Percentiles rank a stretch among this genome's conserved stretches.
Evolutionary conservation across 371 early-diverging fungal genomes (phyloP).

Genomic region (Fennellomyces sp.): DNA sequence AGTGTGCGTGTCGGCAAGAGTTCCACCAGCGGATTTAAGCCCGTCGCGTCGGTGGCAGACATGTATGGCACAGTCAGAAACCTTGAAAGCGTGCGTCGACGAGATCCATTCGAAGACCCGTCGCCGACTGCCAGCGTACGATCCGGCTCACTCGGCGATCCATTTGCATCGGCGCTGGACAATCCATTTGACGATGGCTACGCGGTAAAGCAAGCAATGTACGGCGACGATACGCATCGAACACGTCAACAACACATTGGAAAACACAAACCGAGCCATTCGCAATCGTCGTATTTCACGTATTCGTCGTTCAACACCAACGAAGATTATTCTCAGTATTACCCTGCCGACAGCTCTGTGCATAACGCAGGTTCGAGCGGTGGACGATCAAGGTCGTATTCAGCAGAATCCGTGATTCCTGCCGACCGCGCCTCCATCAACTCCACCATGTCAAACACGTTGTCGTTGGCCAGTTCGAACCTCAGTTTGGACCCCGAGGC

Average conservation of each 20-base stretch:
- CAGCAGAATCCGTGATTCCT: slow-evolving; percentile 1
- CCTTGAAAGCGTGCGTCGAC: not conserved
- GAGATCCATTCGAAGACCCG: slow-evolving; percentile 1
- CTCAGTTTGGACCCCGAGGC: slow-evolving; percentile 28
- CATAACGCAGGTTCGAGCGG: not conserved
- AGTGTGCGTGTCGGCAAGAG: slow-evolving; percentile 5
- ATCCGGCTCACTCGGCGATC: slow-evolving; percentile 13
- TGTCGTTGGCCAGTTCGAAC: slow-evolving; percentile 33
- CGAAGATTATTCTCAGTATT: slow-evolving; percentile 15
- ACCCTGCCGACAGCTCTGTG: not conserved
- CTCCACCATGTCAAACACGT: slow-evolving; percentile 35
- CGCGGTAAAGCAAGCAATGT: slow-evolving; percentile 5
- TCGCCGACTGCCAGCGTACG: slow-evolving; percentile 8
- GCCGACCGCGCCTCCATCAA: slow-evolving; percentile 21
- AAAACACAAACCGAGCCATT: slow-evolving; percentile 30
- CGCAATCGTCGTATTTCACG: slow-evolving; percentile 35
- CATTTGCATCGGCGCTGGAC: slow-evolving; percentile 24
- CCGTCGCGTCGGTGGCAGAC: not conserved
- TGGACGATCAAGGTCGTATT: not conserved
- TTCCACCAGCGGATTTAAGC: slow-evolving; percentile 7
- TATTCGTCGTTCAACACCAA: slow-evolving; percentile 12
- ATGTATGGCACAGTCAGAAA: slow-evolving; percentile 6
- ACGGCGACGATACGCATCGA: not conserved
- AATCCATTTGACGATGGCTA: slow-evolving; percentile 46
- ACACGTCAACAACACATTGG: not conserved